phyloP scores from a whole-genome alignment of 805 yeast genomes.

The Barnettozyma siamensis region DNA sequence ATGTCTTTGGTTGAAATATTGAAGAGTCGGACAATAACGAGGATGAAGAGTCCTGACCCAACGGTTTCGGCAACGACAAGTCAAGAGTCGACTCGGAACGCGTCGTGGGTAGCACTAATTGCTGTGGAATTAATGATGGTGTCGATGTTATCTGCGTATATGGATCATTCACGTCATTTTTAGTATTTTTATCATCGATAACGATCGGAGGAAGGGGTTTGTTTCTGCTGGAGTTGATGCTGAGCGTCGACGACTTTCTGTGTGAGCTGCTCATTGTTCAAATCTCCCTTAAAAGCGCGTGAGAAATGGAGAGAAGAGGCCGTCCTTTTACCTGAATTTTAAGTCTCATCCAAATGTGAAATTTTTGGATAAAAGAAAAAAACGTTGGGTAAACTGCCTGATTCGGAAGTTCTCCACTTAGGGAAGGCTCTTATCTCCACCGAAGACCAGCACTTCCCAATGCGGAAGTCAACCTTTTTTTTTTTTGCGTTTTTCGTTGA shows the following conservation, averaged over 20 bases:
- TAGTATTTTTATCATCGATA: constrained; percentile 7
- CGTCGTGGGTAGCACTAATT: background rate
- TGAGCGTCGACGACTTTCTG: constrained; percentile 23
- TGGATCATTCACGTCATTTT: no score
- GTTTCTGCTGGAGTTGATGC: constrained; percentile 21
- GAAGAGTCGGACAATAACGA: constrained; percentile 5
- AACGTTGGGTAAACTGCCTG: no score
- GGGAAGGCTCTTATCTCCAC: background rate
- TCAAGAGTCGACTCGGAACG: background rate
- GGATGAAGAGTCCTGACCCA: background rate
- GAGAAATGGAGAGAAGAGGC: no score
- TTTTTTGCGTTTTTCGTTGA: no score
- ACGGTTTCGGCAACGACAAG: background rate
- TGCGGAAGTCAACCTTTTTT: constrained; percentile 7
- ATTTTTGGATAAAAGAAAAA: no score
- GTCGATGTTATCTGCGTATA: background rate
- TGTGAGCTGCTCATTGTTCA: constrained; percentile 11
- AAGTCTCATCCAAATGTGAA: no score
- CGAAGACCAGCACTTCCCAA: background rate
- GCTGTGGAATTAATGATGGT: background rate
- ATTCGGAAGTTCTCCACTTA: background rate
- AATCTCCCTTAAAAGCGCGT: no score
- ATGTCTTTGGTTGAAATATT: constrained; percentile 37
- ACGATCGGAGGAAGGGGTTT: constrained; percentile 26
- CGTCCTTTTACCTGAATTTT: no score